Conservation (phyloP, 371 early-diverging fungal genomes). For the Gilbertella persicaria region DNA sequence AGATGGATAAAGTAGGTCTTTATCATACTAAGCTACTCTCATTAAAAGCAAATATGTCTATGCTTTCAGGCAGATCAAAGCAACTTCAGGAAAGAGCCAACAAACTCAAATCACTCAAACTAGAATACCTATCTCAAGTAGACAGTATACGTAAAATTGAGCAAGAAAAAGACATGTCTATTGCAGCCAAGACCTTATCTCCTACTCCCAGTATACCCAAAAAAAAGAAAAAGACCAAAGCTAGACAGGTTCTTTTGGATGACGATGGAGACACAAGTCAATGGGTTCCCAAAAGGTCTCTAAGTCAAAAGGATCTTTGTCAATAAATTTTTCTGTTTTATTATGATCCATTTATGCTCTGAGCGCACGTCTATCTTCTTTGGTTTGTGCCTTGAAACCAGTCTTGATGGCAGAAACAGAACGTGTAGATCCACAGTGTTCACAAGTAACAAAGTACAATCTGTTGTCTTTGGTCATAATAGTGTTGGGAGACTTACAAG, state of each 20-base stretch:
- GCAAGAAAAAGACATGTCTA: slow-evolving; percentile 35
- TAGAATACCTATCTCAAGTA: slow-evolving; percentile 33
- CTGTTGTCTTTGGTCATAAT: slow-evolving; percentile 97
- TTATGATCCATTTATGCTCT: slow-evolving; percentile 50
- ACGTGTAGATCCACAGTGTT: slow-evolving; percentile 95
- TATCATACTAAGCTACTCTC: slow-evolving; percentile 43
- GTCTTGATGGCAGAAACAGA: slow-evolving; percentile 98
- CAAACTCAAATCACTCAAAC: slow-evolving; percentile 30
- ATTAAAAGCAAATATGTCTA: slow-evolving; percentile 39
- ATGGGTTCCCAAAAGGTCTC: slow-evolving; percentile 24
- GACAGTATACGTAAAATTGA: slow-evolving; percentile 40
- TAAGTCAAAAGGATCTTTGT: slow-evolving; percentile 26
- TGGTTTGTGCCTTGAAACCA: slow-evolving; percentile 95
- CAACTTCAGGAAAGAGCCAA: slow-evolving; percentile 35
- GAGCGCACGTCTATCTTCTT: slow-evolving; percentile 63
- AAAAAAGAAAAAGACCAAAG: slow-evolving; percentile 37
- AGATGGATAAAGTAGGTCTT: slow-evolving; percentile 40
- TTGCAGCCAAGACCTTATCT: slow-evolving; percentile 30
- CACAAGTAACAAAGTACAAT: slow-evolving; percentile 98
- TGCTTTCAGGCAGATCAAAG: slow-evolving; percentile 33
- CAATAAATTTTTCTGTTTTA: too few relatives aligned
- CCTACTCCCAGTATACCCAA: slow-evolving; percentile 12
- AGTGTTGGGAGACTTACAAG: slow-evolving; percentile 98
- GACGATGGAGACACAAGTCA: slow-evolving; percentile 12
- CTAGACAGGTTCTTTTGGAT: slow-evolving; percentile 26